These are phyloP conservation scores for Magnolia changhungtana DNA, from an alignment of 164 flowering plant species.

Conservation along the genomic window DNA sequence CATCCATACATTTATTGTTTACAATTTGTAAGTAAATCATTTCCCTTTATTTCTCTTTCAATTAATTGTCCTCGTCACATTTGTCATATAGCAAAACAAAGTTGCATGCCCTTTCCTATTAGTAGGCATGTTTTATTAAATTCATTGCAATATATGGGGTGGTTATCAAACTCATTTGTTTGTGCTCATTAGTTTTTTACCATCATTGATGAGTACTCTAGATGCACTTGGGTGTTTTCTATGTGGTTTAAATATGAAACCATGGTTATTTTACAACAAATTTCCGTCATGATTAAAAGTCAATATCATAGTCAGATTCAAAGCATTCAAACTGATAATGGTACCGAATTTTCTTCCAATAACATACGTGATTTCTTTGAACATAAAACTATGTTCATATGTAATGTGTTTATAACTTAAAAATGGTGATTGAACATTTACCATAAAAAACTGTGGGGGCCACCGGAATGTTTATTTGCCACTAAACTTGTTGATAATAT, in stretches of 20 bases:
- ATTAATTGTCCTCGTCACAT: not conserved
- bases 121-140: not conserved
- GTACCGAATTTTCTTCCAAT: slow-evolving; percentile 2
- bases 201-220: slow-evolving; percentile 1
- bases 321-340: not conserved
- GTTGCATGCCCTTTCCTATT: not conserved
- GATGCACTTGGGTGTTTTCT: not conserved
- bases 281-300: not conserved
- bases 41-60: not conserved
- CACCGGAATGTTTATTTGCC: too few relatives aligned
- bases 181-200: slow-evolving; percentile 3
- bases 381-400: not conserved
- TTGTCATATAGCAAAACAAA: not conserved
- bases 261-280: not conserved
- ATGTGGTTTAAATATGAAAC: not conserved
- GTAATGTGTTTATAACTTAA: too few relatives aligned
- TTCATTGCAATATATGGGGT: slow-evolving; percentile 8
- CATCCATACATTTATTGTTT: not conserved
- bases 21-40: not conserved
- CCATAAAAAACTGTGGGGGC: too few relatives aligned
- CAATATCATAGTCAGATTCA: not conserved
- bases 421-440: too few relatives aligned
- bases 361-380: not conserved
- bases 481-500: too few relatives aligned
- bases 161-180: not conserved